Evolutionary conservation across 768 basidiomycete species (phyloP).

Genomic region (Lentinula sp.): DNA sequence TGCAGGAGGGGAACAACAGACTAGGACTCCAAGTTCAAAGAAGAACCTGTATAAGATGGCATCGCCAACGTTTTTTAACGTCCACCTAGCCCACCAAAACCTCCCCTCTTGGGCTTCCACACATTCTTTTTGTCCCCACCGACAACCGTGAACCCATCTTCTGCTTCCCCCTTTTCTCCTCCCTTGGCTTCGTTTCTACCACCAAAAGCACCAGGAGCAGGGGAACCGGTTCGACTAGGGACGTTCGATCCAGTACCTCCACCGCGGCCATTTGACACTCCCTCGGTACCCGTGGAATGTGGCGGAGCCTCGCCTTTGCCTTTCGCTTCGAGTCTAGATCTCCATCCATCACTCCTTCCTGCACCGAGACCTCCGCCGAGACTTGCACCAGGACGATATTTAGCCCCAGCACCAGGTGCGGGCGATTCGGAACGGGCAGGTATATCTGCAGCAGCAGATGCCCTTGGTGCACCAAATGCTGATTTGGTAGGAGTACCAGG

Average conservation of each 20-base stretch:
- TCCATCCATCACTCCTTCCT: too few species aligned
- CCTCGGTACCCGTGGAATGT: not conserved
- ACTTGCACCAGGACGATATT: too few species aligned
- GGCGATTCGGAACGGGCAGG: conserved; percentile 38
- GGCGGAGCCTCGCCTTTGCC: not conserved
- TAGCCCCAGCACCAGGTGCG: too few species aligned
- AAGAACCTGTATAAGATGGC: too few species aligned
- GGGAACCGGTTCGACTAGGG: conserved; percentile 24
- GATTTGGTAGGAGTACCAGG: conserved; percentile 23
- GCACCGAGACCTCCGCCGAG: too few species aligned
- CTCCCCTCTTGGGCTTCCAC: conserved; percentile 23
- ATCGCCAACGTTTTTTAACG: not conserved
- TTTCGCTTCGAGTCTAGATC: too few species aligned
- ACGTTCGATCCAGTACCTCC: conserved; percentile 4
- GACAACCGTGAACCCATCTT: conserved; percentile 72
- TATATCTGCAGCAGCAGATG: conserved; percentile 43
- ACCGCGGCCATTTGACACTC: not conserved
- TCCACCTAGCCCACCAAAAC: not conserved
- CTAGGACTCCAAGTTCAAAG: too few species aligned
- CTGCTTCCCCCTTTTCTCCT: conserved; percentile 40
- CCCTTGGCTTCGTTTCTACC: conserved; percentile 19
- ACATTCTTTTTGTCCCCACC: conserved; percentile 24
- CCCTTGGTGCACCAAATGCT: conserved; percentile 27
- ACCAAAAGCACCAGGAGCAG: conserved; percentile 19
- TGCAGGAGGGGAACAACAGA: too few species aligned